phyloP scores from a whole-genome alignment of 306 rosid genomes.

The Trifolium dubium region DNA sequence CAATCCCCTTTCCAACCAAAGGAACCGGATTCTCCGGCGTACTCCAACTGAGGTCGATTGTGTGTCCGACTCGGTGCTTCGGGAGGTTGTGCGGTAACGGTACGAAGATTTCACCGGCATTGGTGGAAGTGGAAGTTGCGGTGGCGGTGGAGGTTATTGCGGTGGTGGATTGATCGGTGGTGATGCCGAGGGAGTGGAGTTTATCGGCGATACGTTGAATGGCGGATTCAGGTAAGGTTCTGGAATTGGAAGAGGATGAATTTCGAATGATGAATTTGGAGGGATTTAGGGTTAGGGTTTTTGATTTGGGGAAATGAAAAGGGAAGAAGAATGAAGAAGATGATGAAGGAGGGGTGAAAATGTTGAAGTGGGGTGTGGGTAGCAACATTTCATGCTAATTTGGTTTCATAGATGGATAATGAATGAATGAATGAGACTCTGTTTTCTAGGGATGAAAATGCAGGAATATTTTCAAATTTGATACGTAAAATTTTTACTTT shows the following conservation, averaged over 20 bases:
- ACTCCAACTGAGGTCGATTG: conserved; percentile 81
- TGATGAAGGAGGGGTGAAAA: conserved; percentile 22
- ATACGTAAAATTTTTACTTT: neutral
- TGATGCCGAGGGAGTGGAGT: conserved; percentile 83
- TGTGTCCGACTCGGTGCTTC: conserved; percentile 69
- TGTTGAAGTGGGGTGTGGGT: conserved; percentile 47
- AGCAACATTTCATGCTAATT: conserved; percentile 50
- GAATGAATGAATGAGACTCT: conserved; percentile 2
- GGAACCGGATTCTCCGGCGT: conserved; percentile 82
- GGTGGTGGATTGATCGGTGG: conserved; percentile 47
- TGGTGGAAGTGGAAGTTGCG: neutral
- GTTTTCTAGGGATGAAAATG: neutral
- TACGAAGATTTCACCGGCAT: conserved; percentile 74
- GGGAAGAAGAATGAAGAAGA: conserved; percentile 47
- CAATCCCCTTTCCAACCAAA: conserved; percentile 63
- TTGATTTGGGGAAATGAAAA: conserved; percentile 46
- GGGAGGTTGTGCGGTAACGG: conserved; percentile 69
- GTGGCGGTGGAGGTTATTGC: neutral
- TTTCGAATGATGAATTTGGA: conserved; percentile 54
- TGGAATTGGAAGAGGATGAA: conserved; percentile 51
- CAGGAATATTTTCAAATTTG: neutral
- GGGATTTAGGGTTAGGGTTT: conserved; percentile 22
- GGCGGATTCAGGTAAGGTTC: conserved; percentile 66
- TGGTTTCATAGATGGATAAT: conserved; percentile 21
- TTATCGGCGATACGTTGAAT: conserved; percentile 88